Percentiles rank a stretch among this genome's conserved stretches.
Conservation (phyloP, 116 monocot genomes). For the Posidonia oceanica region DNA sequence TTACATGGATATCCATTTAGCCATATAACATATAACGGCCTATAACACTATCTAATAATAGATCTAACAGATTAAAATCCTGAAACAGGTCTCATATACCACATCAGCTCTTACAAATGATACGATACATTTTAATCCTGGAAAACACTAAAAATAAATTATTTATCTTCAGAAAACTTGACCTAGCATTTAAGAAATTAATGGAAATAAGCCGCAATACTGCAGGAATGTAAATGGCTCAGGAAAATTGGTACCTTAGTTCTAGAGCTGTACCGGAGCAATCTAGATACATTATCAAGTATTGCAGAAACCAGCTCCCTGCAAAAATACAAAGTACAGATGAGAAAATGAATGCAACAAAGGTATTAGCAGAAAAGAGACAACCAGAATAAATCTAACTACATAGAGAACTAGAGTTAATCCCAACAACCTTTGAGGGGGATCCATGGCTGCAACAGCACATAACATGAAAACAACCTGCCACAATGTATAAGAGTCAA, state of each 20-base stretch:
- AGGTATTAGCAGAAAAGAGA: neutral
- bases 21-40: no score
- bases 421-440: constrained; percentile 39
- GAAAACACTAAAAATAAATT: no score
- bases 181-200: no score
- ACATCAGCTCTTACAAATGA: no score
- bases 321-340: constrained; percentile 4
- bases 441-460: constrained; percentile 49
- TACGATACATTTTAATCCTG: no score
- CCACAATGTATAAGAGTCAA: neutral
- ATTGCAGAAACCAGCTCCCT: constrained; percentile 53
- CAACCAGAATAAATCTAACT: neutral
- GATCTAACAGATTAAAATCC: no score
- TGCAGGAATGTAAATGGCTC: no score
- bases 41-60: no score
- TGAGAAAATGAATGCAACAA: neutral
- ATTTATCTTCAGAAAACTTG: no score
- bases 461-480: constrained; percentile 86
- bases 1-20: no score
- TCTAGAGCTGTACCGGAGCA: constrained; percentile 50
- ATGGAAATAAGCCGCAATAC: no score
- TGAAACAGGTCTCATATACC: no score
- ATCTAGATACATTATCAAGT: constrained; percentile 54
- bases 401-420: neutral
- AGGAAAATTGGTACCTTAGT: constrained; percentile 31